These are phyloP conservation scores for Fusarium nurragi DNA, from an alignment of 2,329 filamentous ascomycete genomes.

Conservation along the genomic window DNA sequence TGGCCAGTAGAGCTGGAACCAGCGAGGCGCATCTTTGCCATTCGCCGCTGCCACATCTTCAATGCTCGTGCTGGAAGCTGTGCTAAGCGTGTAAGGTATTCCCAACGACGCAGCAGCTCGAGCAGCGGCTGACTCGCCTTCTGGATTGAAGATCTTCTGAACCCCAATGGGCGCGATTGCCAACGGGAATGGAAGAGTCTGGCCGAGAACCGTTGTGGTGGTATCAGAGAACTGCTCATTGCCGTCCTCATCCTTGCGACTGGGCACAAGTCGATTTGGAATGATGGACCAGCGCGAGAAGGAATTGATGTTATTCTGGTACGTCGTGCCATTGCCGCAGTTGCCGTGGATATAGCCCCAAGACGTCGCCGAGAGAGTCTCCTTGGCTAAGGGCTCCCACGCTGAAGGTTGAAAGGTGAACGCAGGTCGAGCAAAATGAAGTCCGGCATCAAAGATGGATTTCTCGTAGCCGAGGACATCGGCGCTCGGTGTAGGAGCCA, in stretches of 20 bases:
- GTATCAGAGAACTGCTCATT: constrained; percentile 28
- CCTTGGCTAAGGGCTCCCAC: constrained; percentile 22
- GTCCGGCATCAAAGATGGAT: constrained; percentile 10
- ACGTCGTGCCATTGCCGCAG: constrained; percentile 20
- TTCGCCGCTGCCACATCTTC: constrained; percentile 25
- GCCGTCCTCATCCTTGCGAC: constrained; percentile 12
- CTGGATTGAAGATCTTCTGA: constrained; percentile 28
- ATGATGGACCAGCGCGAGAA: constrained; percentile 14
- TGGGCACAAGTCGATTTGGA: constrained; percentile 12
- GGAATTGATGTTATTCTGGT: constrained; percentile 16
- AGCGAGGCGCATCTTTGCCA: background rate
- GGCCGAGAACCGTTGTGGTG: constrained; percentile 3
- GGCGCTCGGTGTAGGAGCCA: constrained; percentile 3
- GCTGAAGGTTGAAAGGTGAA: constrained; percentile 11
- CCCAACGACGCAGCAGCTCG: constrained; percentile 7
- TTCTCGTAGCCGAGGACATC: constrained; percentile 19
- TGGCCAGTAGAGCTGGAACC: constrained; percentile 31
- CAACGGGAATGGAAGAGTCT: constrained; percentile 16
- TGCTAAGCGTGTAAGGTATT: constrained; percentile 12
- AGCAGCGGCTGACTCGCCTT: constrained; percentile 8
- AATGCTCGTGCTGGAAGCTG: constrained; percentile 25
- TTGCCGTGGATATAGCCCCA: constrained; percentile 32
- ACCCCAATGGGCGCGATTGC: constrained; percentile 20
- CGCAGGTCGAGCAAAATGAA: constrained; percentile 9
- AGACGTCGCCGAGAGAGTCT: constrained; percentile 20